Evolutionary conservation across 192 early-diverging fungal genomes (phyloP), one percentile per base, ranked within the genome.

Genomic region (Mortierella claussenii): DNA sequence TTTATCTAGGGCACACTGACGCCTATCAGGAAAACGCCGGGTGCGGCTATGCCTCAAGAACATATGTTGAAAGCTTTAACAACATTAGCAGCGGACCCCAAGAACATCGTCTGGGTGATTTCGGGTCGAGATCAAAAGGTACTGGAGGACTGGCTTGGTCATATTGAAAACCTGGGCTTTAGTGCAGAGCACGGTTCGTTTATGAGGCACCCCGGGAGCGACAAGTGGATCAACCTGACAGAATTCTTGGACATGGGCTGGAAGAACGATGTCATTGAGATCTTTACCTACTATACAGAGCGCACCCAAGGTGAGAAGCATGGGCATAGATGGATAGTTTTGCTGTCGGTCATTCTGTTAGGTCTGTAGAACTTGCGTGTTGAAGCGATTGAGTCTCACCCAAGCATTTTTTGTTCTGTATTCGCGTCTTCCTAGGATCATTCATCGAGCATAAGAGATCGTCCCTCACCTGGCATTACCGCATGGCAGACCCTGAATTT

Each of bases 101-200:
- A 81, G 27, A 99, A 98, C 83, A 84, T 87, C 55, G 88, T 96
- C 3, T 96, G 93, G 82, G 83, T 99, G 13, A 95, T 99, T 46
- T 96, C 94, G 36, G 97, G 97, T 1, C 87, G 96, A 40, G 96
- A 98, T 78, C 85, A 93, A 61, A 80, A 85, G 37, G 89, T 91
- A 26, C 71, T 99, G 37, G 93, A 96, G 36, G 79, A 91, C 6
- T 96, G 95, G 87, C 81, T 99, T 26, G 94, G 96, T 17, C 33
- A 78, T 31, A 85, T 99, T 32, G 71, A 80, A 11, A 84, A 87
- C 4, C 81, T 99, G 45, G 95, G 96, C 0, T 83, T 93, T 27
- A 92, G 92, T 60, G 97, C 96, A 17, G 98, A 99, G 76, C 97
- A 99, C 69, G 98, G 98, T 23, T 89, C 89, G 33, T 98, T 99